These are phyloP conservation scores for Clitoria ternatea DNA, from an alignment of 306 rosid species.

Conservation along the genomic window DNA sequence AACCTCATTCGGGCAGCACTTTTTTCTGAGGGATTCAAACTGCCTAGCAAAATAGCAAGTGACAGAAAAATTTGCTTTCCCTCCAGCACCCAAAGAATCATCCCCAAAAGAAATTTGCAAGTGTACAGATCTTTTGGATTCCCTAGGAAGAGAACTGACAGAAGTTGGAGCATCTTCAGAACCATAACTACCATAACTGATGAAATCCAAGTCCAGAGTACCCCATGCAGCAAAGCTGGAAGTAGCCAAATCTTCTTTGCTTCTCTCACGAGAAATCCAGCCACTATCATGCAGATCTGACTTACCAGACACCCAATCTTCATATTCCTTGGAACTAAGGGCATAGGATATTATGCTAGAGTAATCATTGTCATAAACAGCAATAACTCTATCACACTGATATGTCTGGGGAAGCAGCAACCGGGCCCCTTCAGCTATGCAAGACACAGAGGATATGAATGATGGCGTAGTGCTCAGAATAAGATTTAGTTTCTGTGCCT, in stretches of 20 bases:
- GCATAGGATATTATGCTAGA: slow-evolving; percentile 93
- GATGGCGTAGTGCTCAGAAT: slow-evolving; percentile 54
- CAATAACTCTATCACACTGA: slow-evolving; percentile 60
- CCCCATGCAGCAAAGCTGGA: slow-evolving; percentile 77
- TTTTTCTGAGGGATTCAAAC: slow-evolving; percentile 79
- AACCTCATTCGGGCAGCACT: slow-evolving; percentile 80
- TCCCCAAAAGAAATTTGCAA: slow-evolving; percentile 71
- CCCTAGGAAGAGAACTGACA: slow-evolving; percentile 55
- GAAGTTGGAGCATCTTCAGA: slow-evolving; percentile 78
- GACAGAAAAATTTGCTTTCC: slow-evolving; percentile 81
- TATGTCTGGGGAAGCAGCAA: slow-evolving; percentile 75
- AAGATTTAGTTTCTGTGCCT: slow-evolving; percentile 60
- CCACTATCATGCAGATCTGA: slow-evolving; percentile 43
- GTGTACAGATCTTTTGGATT: slow-evolving; percentile 71
- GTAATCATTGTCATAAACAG: slow-evolving; percentile 90
- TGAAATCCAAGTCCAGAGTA: slow-evolving; percentile 67
- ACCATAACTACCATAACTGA: slow-evolving; percentile 63
- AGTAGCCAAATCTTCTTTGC: slow-evolving; percentile 50
- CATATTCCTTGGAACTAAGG: slow-evolving; percentile 73
- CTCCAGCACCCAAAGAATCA: slow-evolving; percentile 56
- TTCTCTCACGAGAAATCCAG: slow-evolving; percentile 42
- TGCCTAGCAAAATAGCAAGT: slow-evolving; percentile 90
- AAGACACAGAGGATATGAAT: slow-evolving; percentile 60
- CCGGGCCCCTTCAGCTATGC: slow-evolving; percentile 73
- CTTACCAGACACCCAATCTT: slow-evolving; percentile 70